Evolutionary conservation across 1,284 basidiomycete species (phyloP).

Genomic region (Phylloboletellus chloephorus): DNA sequence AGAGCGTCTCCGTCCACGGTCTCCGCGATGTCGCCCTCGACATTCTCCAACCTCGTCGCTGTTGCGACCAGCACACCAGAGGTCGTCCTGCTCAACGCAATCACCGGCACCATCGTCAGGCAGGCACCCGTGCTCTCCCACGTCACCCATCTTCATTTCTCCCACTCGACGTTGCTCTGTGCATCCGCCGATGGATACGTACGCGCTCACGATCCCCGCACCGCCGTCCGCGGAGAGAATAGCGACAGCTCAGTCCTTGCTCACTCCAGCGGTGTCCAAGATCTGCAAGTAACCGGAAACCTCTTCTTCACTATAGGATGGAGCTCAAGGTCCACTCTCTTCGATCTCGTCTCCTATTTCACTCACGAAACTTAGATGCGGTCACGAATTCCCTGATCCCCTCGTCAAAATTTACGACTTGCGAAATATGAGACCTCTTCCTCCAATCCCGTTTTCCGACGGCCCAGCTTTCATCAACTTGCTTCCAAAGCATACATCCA

Average conservation of each 20-base stretch:
- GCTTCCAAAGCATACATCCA: constrained; percentile 76
- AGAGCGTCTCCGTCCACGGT: constrained; percentile 33
- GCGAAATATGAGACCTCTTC: constrained; percentile 73
- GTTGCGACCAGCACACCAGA: constrained; percentile 60
- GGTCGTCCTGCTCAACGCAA: constrained; percentile 67
- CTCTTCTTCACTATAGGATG: constrained; percentile 83
- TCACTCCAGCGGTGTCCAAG: constrained; percentile 78
- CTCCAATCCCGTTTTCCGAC: constrained; percentile 83
- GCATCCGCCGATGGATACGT: constrained; percentile 82
- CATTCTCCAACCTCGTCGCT: constrained; percentile 51
- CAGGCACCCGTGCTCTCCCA: constrained; percentile 52
- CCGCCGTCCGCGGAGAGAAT: constrained; percentile 46
- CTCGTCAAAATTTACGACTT: constrained; percentile 92
- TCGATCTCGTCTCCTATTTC: not conserved
- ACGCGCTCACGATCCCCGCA: constrained; percentile 80
- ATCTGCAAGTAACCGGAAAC: constrained; percentile 75
- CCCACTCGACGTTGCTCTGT: constrained; percentile 63
- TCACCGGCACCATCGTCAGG: constrained; percentile 66
- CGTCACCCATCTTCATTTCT: constrained; percentile 61
- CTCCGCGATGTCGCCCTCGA: constrained; percentile 55
- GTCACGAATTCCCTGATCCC: constrained; percentile 85
- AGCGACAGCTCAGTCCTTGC: constrained; percentile 59
- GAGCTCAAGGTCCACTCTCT: constrained; percentile 61
- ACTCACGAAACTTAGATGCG: constrained; percentile 52
- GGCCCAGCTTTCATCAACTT: constrained; percentile 85